Percentiles rank a stretch among this genome's conserved stretches.
Evolutionary conservation across 441 rosid genomes (phyloP).

Genomic region (Hypseocharis bilobata): DNA sequence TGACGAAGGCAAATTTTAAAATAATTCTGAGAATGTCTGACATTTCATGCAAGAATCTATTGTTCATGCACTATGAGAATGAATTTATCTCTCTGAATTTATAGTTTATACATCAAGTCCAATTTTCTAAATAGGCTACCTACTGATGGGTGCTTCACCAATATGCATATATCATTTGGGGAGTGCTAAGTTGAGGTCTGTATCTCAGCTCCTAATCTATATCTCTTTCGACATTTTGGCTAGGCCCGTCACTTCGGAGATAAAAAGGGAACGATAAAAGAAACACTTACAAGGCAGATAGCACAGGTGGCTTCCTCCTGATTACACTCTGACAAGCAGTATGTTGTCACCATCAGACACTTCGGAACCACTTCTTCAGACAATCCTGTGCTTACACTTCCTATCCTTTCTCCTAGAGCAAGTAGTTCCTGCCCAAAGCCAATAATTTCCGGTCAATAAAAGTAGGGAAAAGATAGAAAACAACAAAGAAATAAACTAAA

Average conservation of each 20-base stretch:
- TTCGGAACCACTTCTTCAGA: slow-evolving; percentile 24
- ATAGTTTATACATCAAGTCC: not conserved
- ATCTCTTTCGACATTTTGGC: not conserved
- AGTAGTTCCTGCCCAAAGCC: slow-evolving; percentile 30
- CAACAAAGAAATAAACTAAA: not conserved
- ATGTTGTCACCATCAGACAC: slow-evolving; percentile 24
- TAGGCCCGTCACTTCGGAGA: not conserved
- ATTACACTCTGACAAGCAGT: slow-evolving; percentile 18
- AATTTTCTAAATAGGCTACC: not conserved
- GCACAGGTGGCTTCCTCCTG: slow-evolving; percentile 26
- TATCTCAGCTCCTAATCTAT: slow-evolving; percentile 1
- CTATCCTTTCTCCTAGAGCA: slow-evolving; percentile 37
- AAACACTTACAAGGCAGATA: slow-evolving; percentile 32
- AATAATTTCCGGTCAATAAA: not conserved
- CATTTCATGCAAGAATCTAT: not conserved
- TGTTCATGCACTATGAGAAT: not conserved
- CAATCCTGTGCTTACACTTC: slow-evolving; percentile 33
- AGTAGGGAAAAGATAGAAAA: not conserved
- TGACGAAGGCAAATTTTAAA: too few relatives aligned
- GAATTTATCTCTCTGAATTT: not conserved
- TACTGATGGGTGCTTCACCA: not conserved
- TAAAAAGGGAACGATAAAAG: not conserved
- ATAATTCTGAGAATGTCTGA: not conserved
- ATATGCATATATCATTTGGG: not conserved
- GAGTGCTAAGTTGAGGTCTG: not conserved